These are phyloP conservation scores for Neofusicoccum cordaticola DNA, from an alignment of 2,329 filamentous ascomycete genomes.

Conservation along the genomic window DNA sequence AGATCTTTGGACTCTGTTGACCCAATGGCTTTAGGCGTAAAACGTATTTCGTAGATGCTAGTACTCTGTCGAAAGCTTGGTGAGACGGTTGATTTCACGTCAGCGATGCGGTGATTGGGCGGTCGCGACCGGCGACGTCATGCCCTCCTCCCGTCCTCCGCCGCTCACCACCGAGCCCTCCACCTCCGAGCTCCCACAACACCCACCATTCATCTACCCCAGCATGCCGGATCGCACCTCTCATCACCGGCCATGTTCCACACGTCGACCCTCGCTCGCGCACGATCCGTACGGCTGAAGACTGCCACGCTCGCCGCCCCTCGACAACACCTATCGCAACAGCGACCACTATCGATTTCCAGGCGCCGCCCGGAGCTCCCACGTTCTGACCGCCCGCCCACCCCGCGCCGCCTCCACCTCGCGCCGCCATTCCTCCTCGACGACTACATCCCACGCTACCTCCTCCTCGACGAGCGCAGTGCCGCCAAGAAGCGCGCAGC, in stretches of 20 bases:
- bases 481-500: constrained; percentile 69
- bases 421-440: constrained; percentile 68
- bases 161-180: background rate
- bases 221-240: background rate
- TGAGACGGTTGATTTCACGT: background rate
- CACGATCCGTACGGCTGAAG: constrained; percentile 1
- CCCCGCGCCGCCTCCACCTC: constrained; percentile 45
- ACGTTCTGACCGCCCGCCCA: background rate
- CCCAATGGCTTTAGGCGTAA: too few relatives aligned
- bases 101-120: background rate
- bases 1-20: too few relatives aligned
- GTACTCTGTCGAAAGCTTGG: too few relatives aligned
- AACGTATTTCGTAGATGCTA: too few relatives aligned
- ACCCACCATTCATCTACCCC: background rate
- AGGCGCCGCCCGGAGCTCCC: background rate
- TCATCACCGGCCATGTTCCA: background rate
- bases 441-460: constrained; percentile 71
- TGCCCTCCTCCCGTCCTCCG: background rate
- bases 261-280: background rate
- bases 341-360: background rate
- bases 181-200: background rate
- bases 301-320: background rate
- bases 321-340: background rate
- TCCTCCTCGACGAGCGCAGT: constrained; percentile 64
- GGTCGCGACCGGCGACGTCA: background rate